Evolutionary conservation across 352 stramenopile species (phyloP), one percentile per base, ranked within the genome.

Genomic region (Globisporangium nodosum): DNA sequence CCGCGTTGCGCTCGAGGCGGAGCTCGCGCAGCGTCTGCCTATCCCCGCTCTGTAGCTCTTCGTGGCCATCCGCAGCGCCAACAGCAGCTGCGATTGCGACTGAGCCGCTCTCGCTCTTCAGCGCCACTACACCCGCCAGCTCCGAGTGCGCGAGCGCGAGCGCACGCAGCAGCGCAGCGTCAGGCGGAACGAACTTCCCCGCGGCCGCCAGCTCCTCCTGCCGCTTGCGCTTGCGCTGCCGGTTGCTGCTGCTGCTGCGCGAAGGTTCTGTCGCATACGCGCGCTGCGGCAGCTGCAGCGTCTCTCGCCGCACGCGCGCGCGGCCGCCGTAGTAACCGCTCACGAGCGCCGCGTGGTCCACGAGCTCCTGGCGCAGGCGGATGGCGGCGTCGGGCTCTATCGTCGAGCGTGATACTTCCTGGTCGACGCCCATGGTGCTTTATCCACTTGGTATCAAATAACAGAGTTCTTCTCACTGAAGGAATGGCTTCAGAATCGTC

Each of bases 101-200:
- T 27, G 24, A 27, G 24, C 24, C 24, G 24, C 27, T 53, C 12
- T 39, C 13, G 8, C 56, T 16, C n/a, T 20, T 33, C 37, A 69
- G 18, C 15, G 12, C 40, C 13, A 20, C 13, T n/a, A 6, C 18
- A 11, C 8, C 31, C 18, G 15, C 15, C 40, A 75, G 49, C 1
- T 40, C 30, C 0, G 59, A 40, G 47, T 76, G 74, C 0, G 69
- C 66, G 1, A n/a, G 40, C 18, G 66, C 31, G 24, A 85, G 54
- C 31, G 60, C 49, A 3, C 37, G 21, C 15, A 55, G 42, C 1
- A 77, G 61, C 12, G 9, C 42, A 9, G 40, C 54, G 49, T 69
- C 66, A 43, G 87, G 37, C 12, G 73, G 71, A 11, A 87, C 69
- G 55, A 85, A 88, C 52, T 85, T 86, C 15, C 73, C 71, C n/a